Base-by-base conservation (phyloP, 768 basidiomycete genomes). In the Agaricus bisporus region DNA sequence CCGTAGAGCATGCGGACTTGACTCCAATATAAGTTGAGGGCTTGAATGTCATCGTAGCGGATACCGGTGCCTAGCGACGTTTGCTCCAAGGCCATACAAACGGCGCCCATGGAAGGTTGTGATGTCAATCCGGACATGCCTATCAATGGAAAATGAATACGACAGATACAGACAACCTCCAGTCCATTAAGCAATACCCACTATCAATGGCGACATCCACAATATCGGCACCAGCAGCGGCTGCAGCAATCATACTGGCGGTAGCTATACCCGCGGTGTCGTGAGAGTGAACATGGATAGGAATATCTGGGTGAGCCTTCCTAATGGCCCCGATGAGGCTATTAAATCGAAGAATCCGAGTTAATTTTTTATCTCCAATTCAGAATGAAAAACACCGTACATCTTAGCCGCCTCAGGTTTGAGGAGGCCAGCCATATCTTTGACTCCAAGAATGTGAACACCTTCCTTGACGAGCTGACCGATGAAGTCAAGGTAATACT, bases 281-380 rank as follows among this genome's bases (percentile, higher is more conserved):
- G 70, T 99, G 97, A 11, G 97, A 98, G 74, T 99, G 97, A 36
- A 99, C 95, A 68, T 99, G 97, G 68, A 99, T 98, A 28, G 97
- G 95, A 52, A 99, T 81, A 66, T 97, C 94, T 38, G 97, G 97
- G 71, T 98, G 88, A 61, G 91, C 94, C 74, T 91, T 83, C 66
- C 97, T 83, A 70, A 99, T 95, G 11, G 94, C 88, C 59, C 92
- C 87, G 64, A 99, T 86, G 59, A 99, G 85, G 43, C 92, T 94
- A 55, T 44, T 54, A 44, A 50, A 45, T 32, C 26, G 49, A 35
- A n/a, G 6, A 51, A 18, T 58, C 36, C 25, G 38, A 35, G 48
- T 47, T 20, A 41, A 25, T 43, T 32, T 11, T 14, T 12, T 6
- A 38, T 29, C 36, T 17, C 41, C 11, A 46, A 22, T 43, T 7